A percentile compares a stretch with the other conserved stretches of the same genome.
These are phyloP conservation scores for Nematocida sp. DNA, from an alignment of 371 early-diverging fungal genomes.

Conservation along the genomic window DNA sequence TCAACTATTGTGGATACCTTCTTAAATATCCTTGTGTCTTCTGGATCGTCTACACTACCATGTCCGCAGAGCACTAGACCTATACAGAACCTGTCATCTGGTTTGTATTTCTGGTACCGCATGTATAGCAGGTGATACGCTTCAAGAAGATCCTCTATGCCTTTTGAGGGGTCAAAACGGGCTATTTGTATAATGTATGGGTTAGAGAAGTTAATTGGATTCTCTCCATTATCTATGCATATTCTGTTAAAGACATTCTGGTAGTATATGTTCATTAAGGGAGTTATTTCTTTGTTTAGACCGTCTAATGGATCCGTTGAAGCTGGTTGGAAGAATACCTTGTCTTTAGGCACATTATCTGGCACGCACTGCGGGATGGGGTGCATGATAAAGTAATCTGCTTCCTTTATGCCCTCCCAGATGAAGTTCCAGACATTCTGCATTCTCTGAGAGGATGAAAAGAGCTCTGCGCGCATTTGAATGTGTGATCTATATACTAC, in stretches of 20 bases:
- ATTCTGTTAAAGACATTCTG: conserved; percentile 73
- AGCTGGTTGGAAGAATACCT: conserved; percentile 72
- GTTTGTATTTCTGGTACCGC: conserved; percentile 66
- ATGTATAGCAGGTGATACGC: conserved; percentile 71
- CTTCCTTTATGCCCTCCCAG: conserved; percentile 72
- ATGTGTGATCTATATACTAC: conserved; percentile 79
- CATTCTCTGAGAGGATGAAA: conserved; percentile 58
- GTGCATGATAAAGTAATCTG: conserved; percentile 74
- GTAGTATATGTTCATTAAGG: conserved; percentile 68
- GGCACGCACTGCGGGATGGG: conserved; percentile 74
- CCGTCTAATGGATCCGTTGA: conserved; percentile 70
- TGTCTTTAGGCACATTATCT: conserved; percentile 69
- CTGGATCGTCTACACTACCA: conserved; percentile 78
- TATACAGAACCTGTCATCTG: conserved; percentile 67
- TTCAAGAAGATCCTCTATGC: conserved; percentile 73
- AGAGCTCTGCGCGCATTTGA: conserved; percentile 71
- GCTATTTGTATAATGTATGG: conserved; percentile 79
- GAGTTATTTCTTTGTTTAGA: conserved; percentile 70
- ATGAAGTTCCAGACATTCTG: conserved; percentile 69
- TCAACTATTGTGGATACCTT: conserved; percentile 69
- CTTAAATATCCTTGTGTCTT: conserved; percentile 65
- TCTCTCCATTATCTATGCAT: conserved; percentile 71
- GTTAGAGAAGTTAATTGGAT: conserved; percentile 69
- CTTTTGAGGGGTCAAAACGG: conserved; percentile 82
- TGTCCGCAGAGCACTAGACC: conserved; percentile 76